Conservation (phyloP, 192 early-diverging fungal species). For the Gaertneriomyces semiglobifer region DNA sequence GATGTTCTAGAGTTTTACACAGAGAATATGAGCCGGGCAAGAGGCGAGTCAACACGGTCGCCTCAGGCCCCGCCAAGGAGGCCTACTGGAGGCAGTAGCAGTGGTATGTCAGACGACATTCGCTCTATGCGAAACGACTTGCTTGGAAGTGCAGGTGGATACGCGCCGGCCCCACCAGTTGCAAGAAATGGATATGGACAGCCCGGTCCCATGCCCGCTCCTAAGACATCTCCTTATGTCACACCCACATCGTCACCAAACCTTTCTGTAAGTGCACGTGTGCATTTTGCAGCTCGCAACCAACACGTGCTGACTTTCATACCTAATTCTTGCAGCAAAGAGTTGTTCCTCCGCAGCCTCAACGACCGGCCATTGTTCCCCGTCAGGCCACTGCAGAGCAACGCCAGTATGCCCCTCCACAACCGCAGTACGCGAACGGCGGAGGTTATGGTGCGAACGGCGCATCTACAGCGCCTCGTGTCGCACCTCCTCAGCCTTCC, state of each 20-base stretch:
- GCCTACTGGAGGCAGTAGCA: no score
- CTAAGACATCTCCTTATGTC: constrained; percentile 11
- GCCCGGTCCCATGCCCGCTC: not conserved
- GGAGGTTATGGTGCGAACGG: constrained; percentile 8
- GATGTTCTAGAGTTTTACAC: constrained; percentile 99
- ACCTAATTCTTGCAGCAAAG: constrained; percentile 10
- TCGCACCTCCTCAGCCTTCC: constrained; percentile 15
- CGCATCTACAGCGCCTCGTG: not conserved
- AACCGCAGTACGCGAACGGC: not conserved
- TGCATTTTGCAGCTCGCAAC: not conserved
- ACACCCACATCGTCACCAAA: constrained; percentile 27
- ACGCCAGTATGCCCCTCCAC: constrained; percentile 26
- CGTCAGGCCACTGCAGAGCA: constrained; percentile 23
- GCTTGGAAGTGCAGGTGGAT: no score
- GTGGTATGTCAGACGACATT: no score
- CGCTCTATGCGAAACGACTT: no score
- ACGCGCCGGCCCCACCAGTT: no score
- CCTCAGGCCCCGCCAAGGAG: not conserved
- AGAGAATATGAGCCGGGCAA: constrained; percentile 52
- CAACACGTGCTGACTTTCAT: not conserved
- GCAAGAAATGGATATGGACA: no score
- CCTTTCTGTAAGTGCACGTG: constrained; percentile 14
- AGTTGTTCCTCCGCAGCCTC: constrained; percentile 21
- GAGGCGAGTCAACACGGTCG: constrained; percentile 4
- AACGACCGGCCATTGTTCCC: constrained; percentile 21